Conservation (phyloP, 176 grass and related monocot genomes). For the Triticum monococcum region DNA sequence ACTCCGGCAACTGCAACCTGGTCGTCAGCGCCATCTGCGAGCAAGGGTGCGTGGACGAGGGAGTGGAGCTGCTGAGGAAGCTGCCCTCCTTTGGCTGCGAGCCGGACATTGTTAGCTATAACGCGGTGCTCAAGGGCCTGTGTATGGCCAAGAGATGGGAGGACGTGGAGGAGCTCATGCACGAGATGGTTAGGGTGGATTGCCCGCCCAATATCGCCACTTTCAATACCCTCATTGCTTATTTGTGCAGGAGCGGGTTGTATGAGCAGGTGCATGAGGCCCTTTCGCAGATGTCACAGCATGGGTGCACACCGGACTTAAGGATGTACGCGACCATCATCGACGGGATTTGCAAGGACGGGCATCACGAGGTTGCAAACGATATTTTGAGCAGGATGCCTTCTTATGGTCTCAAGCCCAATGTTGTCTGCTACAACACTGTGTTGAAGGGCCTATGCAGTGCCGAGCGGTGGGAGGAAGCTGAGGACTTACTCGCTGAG, state of each 20-base stretch:
- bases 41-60: conserved; percentile 47
- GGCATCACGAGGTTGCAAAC: conserved; percentile 33
- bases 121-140: conserved; percentile 51
- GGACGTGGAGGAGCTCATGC: conserved; percentile 39
- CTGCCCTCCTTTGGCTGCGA: conserved; percentile 41
- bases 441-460: conserved; percentile 42
- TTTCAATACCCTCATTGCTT: conserved; percentile 47
- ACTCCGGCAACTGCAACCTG: conserved; percentile 61
- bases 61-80: conserved; percentile 30
- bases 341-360: conserved; percentile 48
- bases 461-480: conserved; percentile 29
- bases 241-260: conserved; percentile 45
- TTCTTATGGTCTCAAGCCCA: conserved; percentile 45
- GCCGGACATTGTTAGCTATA: conserved; percentile 55
- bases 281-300: conserved; percentile 27
- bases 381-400: conserved; percentile 44
- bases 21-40: conserved; percentile 50
- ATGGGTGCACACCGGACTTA: conserved; percentile 34
- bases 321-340: conserved; percentile 46
- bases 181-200: conserved; percentile 35
- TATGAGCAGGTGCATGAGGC: conserved; percentile 38
- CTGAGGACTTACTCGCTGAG: conserved; percentile 32
- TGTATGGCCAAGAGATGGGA: conserved; percentile 47
- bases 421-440: conserved; percentile 50
- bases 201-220: conserved; percentile 50